Evolutionary conservation across 2,329 filamentous ascomycete species (phyloP), one percentile per base, ranked within the genome.

Genomic region (Chrysoporthe deuterocubensis): DNA sequence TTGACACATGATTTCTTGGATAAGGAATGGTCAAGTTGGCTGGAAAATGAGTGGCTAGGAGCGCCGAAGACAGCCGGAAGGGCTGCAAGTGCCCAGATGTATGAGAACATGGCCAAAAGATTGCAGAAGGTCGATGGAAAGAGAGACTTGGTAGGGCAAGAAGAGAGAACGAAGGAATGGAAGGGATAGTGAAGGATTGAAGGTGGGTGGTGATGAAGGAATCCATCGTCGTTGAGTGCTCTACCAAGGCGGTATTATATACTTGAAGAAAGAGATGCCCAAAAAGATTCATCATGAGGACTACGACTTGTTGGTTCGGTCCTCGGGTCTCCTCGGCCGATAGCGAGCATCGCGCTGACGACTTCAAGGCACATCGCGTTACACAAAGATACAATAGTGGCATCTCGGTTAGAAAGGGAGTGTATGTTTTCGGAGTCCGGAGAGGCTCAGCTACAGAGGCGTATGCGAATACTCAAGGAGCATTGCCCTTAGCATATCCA

Each of bases 1-100:
- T 79, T 76, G 46, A 56, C 40, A 21, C 59, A 66, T 46, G 57
- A 21, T 21, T 46, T 61, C 58, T 66, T 66, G 37, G 42, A 52
- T 26, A 63, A n/a, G 16, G 46, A 63, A 48, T 63, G 61, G 34
- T 63, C 61, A 54, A 40, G 32, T 18, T 40, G 34, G 11, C 3
- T 54, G 16, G 40, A n/a, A 32, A 60, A n/a, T n/a, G 61, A 43
- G 46, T 63, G 62, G 18, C 48, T 37, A 16, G 62, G 62, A 14
- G 62, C 62, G 26, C 48, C 52, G n/a, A 64, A 34, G 26, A 37
- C 62, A n/a, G 37, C 62, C 40, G 62, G 40, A 18, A 64, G 50
- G 37, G 52, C 21, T n/a, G 42, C 37, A 26, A 66, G 48, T n/a
- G 48, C 57, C 64, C 64, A 66, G 18, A 66, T 18, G 9, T 37